Base-by-base conservation (phyloP, 2,329 filamentous ascomycete genomes). In the Cytospora mali region DNA sequence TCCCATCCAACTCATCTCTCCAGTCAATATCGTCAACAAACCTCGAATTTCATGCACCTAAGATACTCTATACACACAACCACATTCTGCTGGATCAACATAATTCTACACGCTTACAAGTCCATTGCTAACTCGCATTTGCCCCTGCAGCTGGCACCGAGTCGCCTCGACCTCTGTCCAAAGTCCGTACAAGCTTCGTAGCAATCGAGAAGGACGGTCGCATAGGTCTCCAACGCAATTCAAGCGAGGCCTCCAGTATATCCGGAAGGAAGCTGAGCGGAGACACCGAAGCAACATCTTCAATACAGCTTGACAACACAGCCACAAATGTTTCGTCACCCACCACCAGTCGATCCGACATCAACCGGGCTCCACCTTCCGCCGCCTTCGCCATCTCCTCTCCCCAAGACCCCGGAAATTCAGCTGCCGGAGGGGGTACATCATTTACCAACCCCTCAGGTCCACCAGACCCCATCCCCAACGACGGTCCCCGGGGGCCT, bases 151-250 rank as follows among this genome's bases (percentile, higher is more conserved):
- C 70, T 66, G 72, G 72, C 50, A 70, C 75, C 62, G 80, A 82
- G 35, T 85, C 84, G 21, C 84, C 86, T 33, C 81, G 88, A 70
- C 89, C 87, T 27, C 82, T 92, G 48, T 91, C 89, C 66, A 91
- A 89, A 75, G 87, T 93, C 50, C 84, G 89, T 68, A 90, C 89
- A 42, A 91, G 80, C 72, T 93, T 93, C 72, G 84, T 93, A 58
- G 85, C 89, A 21, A 83, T 93, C 52, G 89, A 92, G 71, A 86
- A 86, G 66, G 83, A 86, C 75, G 84, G 84, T 59, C 78, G 81
- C 51, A 76, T 86, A 68, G 84, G 84, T 52, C 74, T 87, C 31
- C 79, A 77, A 69, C 73, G 78, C 63, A 76, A 80, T 49, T 72
- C 71, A 27, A 81, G 79, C 66, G 71, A 73, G 48, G 79, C 81